Conservation (phyloP, 257 asterid genomes). For the Lycium ferocissimum region DNA sequence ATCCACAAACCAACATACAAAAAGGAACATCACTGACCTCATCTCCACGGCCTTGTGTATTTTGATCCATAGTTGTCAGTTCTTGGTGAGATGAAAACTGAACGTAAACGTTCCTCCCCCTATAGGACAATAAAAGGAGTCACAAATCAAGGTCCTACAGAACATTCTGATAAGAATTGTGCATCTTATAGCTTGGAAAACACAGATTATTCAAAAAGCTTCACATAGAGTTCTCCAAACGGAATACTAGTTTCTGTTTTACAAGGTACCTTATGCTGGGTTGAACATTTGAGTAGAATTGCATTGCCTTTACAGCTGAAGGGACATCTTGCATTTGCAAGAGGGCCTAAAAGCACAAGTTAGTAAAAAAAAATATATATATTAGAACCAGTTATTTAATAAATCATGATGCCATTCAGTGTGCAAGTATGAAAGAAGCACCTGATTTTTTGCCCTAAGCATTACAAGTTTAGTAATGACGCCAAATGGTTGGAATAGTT, state of each 20-base stretch:
- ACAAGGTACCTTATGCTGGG: constrained; percentile 81
- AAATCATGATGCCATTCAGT: constrained; percentile 6
- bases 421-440: constrained; percentile 36
- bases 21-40: constrained; percentile 68
- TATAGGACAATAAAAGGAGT: constrained; percentile 37
- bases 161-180: background rate
- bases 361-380: background rate
- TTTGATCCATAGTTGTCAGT: constrained; percentile 91
- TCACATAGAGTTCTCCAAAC: constrained; percentile 6
- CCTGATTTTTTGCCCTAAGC: constrained; percentile 99
- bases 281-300: constrained; percentile 79
- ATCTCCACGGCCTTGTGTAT: constrained; percentile 86
- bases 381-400: background rate
- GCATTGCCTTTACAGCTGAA: constrained; percentile 87
- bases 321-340: constrained; percentile 98
- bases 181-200: background rate
- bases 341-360: constrained; percentile 69
- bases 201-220: background rate
- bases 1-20: background rate
- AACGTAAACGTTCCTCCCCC: constrained; percentile 96
- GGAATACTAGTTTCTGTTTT: constrained; percentile 12
- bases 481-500: constrained; percentile 98
- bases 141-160: constrained; percentile 24
- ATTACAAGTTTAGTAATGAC: constrained; percentile 89
- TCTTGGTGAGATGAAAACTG: constrained; percentile 99